Percentiles rank a stretch among this genome's conserved stretches.
Conservation (phyloP, 1,284 basidiomycete species). For the Microbotryum saponariae region DNA sequence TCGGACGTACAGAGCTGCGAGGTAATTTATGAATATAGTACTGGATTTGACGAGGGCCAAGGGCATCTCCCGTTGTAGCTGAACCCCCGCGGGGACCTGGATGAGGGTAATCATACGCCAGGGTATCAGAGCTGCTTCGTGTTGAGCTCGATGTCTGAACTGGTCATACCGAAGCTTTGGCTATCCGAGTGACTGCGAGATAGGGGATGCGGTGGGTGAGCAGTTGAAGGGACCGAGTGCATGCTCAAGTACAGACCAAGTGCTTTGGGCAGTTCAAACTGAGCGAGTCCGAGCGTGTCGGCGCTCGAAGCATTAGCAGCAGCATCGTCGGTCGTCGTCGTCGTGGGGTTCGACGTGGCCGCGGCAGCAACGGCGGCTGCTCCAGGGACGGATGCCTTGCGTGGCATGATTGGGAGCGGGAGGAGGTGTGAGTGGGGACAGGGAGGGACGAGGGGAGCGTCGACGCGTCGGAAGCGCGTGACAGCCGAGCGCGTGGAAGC, state of each 20-base stretch:
- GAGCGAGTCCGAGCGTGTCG: constrained; percentile 14
- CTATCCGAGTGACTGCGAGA: constrained; percentile 18
- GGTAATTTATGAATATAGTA: constrained; percentile 36
- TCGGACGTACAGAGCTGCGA: constrained; percentile 32
- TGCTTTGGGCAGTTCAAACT: constrained; percentile 24
- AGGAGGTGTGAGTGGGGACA: no score
- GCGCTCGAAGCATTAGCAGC: background rate
- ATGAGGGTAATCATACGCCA: no score
- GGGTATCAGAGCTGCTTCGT: background rate
- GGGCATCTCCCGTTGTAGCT: constrained; percentile 33
- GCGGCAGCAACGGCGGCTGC: background rate
- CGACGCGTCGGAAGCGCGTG: no score
- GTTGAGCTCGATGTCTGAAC: background rate
- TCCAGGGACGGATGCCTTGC: constrained; percentile 3
- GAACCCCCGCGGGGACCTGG: constrained; percentile 24
- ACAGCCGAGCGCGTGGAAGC: no score
- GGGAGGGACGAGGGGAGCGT: no score
- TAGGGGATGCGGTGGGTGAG: background rate
- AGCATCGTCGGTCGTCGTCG: background rate
- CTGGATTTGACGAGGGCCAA: constrained; percentile 29
- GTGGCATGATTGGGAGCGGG: constrained; percentile 1
- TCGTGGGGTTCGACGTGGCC: background rate
- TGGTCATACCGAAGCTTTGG: constrained; percentile 13
- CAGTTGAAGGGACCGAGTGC: background rate
- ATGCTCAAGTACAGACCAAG: constrained; percentile 15